A percentile compares a stretch with the other conserved stretches of the same genome.
These are phyloP conservation scores for Xylariaceae sp. DNA, from an alignment of 2,329 filamentous ascomycete species.

Conservation along the genomic window DNA sequence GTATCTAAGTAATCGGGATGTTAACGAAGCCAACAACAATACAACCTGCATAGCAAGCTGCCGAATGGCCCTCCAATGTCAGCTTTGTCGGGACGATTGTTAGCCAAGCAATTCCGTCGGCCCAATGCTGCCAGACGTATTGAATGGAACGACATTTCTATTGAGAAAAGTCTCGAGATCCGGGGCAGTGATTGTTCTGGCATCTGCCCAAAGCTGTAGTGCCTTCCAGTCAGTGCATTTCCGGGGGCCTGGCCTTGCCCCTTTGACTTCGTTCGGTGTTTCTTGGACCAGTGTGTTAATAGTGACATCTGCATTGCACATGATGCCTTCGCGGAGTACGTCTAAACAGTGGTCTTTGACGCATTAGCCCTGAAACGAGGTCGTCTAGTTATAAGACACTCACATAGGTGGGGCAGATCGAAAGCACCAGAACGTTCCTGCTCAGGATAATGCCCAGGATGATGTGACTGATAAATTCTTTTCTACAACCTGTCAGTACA, in stretches of 20 bases:
- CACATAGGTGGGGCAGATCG: background rate
- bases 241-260: background rate
- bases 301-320: conserved; percentile 6
- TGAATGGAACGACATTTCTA: too few species aligned
- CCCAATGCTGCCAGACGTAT: too few species aligned
- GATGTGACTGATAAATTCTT: conserved; percentile 2
- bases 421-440: background rate
- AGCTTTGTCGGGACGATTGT: too few species aligned
- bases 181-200: background rate
- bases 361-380: background rate
- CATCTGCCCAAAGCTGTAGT: conserved; percentile 3
- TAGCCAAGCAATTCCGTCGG: too few species aligned
- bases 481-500: background rate
- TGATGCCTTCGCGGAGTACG: background rate
- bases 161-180: too few species aligned
- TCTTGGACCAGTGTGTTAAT: conserved; percentile 4
- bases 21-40: too few species aligned
- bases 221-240: conserved; percentile 5
- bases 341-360: conserved; percentile 7
- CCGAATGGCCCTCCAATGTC: too few species aligned
- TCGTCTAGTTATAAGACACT: background rate
- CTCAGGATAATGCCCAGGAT: background rate
- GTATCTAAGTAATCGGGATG: too few species aligned
- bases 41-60: too few species aligned
- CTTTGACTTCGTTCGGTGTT: background rate